phyloP scores from a whole-genome alignment of 1,284 basidiomycete species.

The Lignosus rhinocerotis region DNA sequence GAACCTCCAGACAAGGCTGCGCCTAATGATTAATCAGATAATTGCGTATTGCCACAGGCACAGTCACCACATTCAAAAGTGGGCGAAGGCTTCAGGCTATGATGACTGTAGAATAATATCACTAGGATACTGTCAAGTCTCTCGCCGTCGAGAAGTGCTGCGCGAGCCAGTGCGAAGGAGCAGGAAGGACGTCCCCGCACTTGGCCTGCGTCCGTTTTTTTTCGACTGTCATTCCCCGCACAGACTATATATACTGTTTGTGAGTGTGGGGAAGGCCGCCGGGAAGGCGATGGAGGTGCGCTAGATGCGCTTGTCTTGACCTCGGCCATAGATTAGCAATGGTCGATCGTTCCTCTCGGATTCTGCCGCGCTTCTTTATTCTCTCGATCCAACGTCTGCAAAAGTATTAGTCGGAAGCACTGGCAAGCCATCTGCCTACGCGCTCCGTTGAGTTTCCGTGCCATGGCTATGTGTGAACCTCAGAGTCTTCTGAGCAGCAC shows the following conservation, averaged over 20 bases:
- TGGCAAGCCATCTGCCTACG: not conserved
- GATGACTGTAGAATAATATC: no score
- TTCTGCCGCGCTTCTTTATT: not conserved
- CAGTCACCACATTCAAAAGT: not conserved
- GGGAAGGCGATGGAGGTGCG: not conserved
- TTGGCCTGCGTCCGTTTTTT: not conserved
- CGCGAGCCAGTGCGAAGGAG: not conserved
- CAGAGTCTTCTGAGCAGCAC: no score
- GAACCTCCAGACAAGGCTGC: not conserved
- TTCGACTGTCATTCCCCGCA: not conserved
- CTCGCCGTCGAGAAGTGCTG: no score
- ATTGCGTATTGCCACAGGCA: not conserved
- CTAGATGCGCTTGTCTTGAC: not conserved
- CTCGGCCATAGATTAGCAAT: not conserved
- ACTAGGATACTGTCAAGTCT: no score
- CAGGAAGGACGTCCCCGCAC: not conserved
- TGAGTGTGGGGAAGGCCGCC: not conserved
- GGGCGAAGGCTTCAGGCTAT: not conserved
- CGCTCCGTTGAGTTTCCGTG: not conserved
- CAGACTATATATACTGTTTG: not conserved
- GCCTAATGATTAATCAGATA: not conserved
- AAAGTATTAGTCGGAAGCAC: not conserved
- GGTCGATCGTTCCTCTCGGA: not conserved
- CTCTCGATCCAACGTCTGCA: not conserved
- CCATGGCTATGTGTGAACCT: not conserved